Conservation (phyloP, 2,329 filamentous ascomycete species). For the Alternaria tenuissima region DNA sequence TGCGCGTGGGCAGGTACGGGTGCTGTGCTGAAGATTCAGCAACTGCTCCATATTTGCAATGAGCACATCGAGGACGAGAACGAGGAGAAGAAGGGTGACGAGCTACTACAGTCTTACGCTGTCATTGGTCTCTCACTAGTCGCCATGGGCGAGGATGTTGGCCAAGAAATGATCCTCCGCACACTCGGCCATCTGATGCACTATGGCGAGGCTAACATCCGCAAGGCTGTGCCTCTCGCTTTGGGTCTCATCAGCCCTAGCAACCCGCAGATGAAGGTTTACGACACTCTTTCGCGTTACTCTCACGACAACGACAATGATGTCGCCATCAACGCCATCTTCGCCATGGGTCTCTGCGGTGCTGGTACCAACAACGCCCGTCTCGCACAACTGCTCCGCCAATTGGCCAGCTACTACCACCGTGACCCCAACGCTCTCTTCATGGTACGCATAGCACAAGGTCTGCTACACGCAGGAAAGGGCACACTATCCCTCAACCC, state of each 20-base stretch:
- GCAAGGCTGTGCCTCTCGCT: slow-evolving; percentile 91
- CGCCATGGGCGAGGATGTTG: slow-evolving; percentile 97
- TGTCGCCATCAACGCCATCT: slow-evolving; percentile 97
- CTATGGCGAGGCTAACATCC: slow-evolving; percentile 96
- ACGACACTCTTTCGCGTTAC: slow-evolving; percentile 96
- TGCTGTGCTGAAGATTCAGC: slow-evolving; percentile 95
- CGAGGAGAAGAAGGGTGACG: slow-evolving; percentile 88
- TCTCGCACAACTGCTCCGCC: slow-evolving; percentile 89
- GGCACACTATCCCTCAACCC: slow-evolving; percentile 94
- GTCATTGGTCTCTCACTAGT: slow-evolving; percentile 93
- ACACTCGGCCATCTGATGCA: slow-evolving; percentile 99
- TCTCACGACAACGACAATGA: slow-evolving; percentile 99
- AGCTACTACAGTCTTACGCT: slow-evolving; percentile 93
- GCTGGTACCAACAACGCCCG: slow-evolving; percentile 98
- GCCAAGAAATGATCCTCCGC: slow-evolving; percentile 97
- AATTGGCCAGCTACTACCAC: slow-evolving; percentile 98
- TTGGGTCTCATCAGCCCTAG: slow-evolving; percentile 97
- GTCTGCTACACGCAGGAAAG: slow-evolving; percentile 98
- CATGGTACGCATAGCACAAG: slow-evolving; percentile 99
- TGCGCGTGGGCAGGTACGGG: slow-evolving; percentile 98
- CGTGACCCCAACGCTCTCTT: slow-evolving; percentile 95
- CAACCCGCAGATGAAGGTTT: slow-evolving; percentile 99
- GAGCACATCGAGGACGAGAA: slow-evolving; percentile 95
- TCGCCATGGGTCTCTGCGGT: slow-evolving; percentile 96
- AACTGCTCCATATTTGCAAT: slow-evolving; percentile 96